Evolutionary conservation across 352 stramenopile species (phyloP).

Genomic region (Phytopythium mirpurense): DNA sequence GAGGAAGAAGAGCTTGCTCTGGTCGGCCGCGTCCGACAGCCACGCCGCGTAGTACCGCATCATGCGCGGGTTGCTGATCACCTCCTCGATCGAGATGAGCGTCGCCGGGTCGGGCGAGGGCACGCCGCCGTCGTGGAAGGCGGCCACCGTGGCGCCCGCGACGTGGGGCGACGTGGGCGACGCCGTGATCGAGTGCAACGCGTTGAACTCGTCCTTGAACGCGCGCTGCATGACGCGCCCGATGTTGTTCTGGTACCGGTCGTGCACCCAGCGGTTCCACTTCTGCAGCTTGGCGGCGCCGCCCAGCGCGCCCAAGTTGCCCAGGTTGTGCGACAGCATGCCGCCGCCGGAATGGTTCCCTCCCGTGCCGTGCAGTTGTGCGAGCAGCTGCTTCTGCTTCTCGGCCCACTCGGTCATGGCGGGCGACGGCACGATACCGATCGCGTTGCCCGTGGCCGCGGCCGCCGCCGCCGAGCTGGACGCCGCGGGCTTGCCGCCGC

Average conservation of each 20-base stretch:
- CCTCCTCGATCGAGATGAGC: constrained; percentile 71
- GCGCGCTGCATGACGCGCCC: constrained; percentile 59
- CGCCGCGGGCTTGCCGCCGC: constrained; percentile 14
- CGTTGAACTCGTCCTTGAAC: constrained; percentile 58
- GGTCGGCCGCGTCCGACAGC: constrained; percentile 40
- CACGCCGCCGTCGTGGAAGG: constrained; percentile 11
- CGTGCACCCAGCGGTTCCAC: constrained; percentile 76
- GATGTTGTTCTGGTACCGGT: constrained; percentile 72
- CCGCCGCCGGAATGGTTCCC: constrained; percentile 16
- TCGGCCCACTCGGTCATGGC: constrained; percentile 62
- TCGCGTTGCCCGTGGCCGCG: constrained; percentile 8
- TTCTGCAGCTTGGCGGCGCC: constrained; percentile 77
- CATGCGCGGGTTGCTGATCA: constrained; percentile 74
- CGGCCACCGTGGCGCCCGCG: constrained; percentile 12
- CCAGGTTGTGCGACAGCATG: constrained; percentile 16
- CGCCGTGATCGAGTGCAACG: constrained; percentile 14
- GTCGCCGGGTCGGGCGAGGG: constrained; percentile 31
- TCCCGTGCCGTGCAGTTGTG: constrained; percentile 28
- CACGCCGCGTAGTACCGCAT: constrained; percentile 77
- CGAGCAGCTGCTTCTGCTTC: constrained; percentile 69
- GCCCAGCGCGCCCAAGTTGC: constrained; percentile 24
- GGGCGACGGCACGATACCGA: constrained; percentile 27
- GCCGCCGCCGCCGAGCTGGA: neutral
- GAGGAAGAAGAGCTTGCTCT: constrained; percentile 81
- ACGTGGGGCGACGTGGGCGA: constrained; percentile 3